Percentiles rank a stretch among this genome's conserved stretches.
These are phyloP conservation scores for Buxus sempervirens DNA, from an alignment of 164 flowering plant genomes.

Conservation along the genomic window DNA sequence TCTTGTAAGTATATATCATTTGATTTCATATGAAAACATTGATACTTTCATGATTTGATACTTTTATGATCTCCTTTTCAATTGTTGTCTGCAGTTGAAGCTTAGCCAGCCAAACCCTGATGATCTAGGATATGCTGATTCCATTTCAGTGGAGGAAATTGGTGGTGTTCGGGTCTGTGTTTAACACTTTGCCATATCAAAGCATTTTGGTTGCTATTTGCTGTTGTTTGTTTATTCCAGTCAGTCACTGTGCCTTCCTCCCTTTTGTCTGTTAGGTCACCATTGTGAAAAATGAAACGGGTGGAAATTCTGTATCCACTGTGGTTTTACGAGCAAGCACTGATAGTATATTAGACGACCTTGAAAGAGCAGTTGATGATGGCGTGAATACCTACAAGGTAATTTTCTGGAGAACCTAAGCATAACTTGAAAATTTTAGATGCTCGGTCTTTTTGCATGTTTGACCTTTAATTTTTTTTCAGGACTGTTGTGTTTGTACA, in stretches of 20 bases:
- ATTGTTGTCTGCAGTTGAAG: slow-evolving; percentile 60
- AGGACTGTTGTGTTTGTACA: no score
- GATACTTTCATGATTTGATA: slow-evolving; percentile 2
- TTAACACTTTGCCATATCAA: not conserved
- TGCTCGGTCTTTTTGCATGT: not conserved
- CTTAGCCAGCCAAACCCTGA: slow-evolving; percentile 80
- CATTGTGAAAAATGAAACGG: slow-evolving; percentile 86
- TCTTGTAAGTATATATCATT: slow-evolving; percentile 44
- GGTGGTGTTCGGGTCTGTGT: slow-evolving; percentile 77
- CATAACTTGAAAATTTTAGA: not conserved
- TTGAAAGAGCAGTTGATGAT: slow-evolving; percentile 98
- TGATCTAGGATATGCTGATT: slow-evolving; percentile 89
- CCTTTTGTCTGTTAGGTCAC: slow-evolving; percentile 51
- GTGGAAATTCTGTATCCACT: slow-evolving; percentile 86
- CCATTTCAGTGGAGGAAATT: slow-evolving; percentile 89
- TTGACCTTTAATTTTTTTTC: not conserved
- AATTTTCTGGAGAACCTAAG: not conserved
- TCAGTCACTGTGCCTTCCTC: not conserved
- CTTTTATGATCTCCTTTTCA: slow-evolving; percentile 4
- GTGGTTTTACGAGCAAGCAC: slow-evolving; percentile 92
- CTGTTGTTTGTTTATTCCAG: not conserved
- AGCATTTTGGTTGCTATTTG: not conserved
- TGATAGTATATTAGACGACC: slow-evolving; percentile 97
- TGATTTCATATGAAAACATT: not conserved
- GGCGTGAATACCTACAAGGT: slow-evolving; percentile 97